phyloP scores from a whole-genome alignment of 1,139 yeast genomes.

The Suhomyces panamericanus region DNA sequence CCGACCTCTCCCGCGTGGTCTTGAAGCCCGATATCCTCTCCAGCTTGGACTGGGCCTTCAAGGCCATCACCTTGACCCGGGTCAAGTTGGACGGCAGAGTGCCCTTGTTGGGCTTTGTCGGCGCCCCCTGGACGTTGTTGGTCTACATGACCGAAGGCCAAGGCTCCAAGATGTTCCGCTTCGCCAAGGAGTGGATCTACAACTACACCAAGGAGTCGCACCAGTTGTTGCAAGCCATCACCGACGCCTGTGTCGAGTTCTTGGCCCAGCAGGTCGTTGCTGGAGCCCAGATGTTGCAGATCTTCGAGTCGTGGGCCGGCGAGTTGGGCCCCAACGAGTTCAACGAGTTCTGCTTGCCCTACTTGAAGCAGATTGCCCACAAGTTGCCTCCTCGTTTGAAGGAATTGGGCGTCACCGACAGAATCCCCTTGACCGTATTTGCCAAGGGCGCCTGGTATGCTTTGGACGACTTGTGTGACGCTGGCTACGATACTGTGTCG shows the following conservation, averaged over 20 bases:
- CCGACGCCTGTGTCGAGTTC: constrained; percentile 90
- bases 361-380: constrained; percentile 71
- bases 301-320: constrained; percentile 98
- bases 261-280: constrained; percentile 94
- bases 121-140: constrained; percentile 97
- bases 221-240: constrained; percentile 68
- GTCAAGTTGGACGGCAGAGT: constrained; percentile 83
- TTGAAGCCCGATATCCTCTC: constrained; percentile 67
- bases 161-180: constrained; percentile 87
- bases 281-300: constrained; percentile 96
- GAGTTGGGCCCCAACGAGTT: constrained; percentile 91
- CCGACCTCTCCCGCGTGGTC: constrained; percentile 61
- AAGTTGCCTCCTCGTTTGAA: constrained; percentile 67
- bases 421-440: constrained; percentile 84
- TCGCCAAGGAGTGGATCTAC: constrained; percentile 90
- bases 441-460: constrained; percentile 99
- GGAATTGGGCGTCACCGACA: constrained; percentile 69
- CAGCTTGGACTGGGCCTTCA: constrained; percentile 91
- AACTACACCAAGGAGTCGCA: constrained; percentile 74
- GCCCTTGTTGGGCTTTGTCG: constrained; percentile 92
- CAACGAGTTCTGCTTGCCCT: constrained; percentile 84
- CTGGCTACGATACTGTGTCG: constrained; percentile 87
- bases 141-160: constrained; percentile 99
- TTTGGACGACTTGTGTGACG: constrained; percentile 74
- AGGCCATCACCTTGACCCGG: constrained; percentile 86